These are phyloP conservation scores for Telopea speciosissima DNA, from an alignment of 177 flowering plant species.

Conservation along the genomic window DNA sequence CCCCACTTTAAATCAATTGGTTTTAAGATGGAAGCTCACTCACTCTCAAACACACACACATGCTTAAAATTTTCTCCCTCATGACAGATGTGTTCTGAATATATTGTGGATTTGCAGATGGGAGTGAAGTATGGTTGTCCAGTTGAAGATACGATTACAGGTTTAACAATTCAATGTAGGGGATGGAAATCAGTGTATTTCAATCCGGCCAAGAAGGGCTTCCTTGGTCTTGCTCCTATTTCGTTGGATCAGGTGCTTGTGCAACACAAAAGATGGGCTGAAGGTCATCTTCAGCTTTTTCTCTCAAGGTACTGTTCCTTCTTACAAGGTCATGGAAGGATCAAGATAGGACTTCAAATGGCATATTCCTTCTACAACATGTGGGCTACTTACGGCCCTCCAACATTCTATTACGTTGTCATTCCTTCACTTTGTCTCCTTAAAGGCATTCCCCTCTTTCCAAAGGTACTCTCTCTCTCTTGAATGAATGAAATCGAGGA, in stretches of 20 bases:
- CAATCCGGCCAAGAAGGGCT: slow-evolving; percentile 38
- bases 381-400: slow-evolving; percentile 45
- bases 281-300: slow-evolving; percentile 61
- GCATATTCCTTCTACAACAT: slow-evolving; percentile 41
- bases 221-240: slow-evolving; percentile 57
- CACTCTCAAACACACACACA: no score
- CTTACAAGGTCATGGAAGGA: slow-evolving; percentile 38
- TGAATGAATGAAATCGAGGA: no score
- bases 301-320: slow-evolving; percentile 45
- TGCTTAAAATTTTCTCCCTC: no score
- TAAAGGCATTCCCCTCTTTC: slow-evolving; percentile 30
- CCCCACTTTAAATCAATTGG: no score
- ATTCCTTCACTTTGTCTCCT: slow-evolving; percentile 57
- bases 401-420: slow-evolving; percentile 39
- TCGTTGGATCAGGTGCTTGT: slow-evolving; percentile 45
- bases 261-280: slow-evolving; percentile 76
- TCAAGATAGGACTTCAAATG: slow-evolving; percentile 43
- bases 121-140: slow-evolving; percentile 60
- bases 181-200: slow-evolving; percentile 72
- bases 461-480: slow-evolving; percentile 35
- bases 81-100: not conserved
- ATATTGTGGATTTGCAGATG: slow-evolving; percentile 41
- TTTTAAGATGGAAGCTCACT: no score
- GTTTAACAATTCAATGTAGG: slow-evolving; percentile 52
- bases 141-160: slow-evolving; percentile 67